Percentiles rank a stretch among this genome's conserved stretches.
Conservation (phyloP, 495 filamentous ascomycete genomes). For the Penicillium steckii region DNA sequence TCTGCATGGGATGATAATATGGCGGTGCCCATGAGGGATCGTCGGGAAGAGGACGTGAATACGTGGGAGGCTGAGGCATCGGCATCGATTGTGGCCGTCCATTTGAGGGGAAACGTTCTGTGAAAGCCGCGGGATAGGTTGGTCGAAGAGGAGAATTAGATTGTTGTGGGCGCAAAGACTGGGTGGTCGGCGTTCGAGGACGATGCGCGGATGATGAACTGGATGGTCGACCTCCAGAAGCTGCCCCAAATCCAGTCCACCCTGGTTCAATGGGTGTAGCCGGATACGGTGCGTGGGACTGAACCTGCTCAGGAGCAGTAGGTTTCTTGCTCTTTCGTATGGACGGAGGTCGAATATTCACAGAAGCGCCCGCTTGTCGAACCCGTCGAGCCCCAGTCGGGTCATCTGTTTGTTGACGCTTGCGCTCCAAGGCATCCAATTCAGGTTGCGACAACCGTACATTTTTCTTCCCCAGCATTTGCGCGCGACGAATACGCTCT, state of each 20-base stretch:
- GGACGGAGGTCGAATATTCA: constrained; percentile 16
- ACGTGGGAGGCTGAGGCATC: constrained; percentile 26
- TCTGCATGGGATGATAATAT: constrained; percentile 36
- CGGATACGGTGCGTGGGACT: constrained; percentile 29
- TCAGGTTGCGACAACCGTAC: constrained; percentile 74
- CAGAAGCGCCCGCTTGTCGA: constrained; percentile 6
- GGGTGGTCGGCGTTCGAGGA: constrained; percentile 40
- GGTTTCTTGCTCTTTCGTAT: constrained; percentile 21
- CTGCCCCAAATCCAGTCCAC: constrained; percentile 21
- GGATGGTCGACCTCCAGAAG: constrained; percentile 23
- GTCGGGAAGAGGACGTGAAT: constrained; percentile 40
- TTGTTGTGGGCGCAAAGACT: constrained; percentile 37
- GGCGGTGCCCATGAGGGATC: constrained; percentile 47
- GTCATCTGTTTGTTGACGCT: constrained; percentile 53
- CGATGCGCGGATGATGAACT: constrained; percentile 33
- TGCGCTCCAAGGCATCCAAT: constrained; percentile 71
- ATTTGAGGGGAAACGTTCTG: constrained; percentile 32
- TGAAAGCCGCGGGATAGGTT: constrained; percentile 24
- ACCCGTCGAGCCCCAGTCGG: constrained; percentile 18
- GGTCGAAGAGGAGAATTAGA: constrained; percentile 35
- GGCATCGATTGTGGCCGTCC: constrained; percentile 30
- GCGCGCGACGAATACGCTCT: constrained; percentile 72
- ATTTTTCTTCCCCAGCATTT: constrained; percentile 68
- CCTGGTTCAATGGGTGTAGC: constrained; percentile 22
- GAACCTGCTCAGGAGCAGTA: constrained; percentile 24